phyloP scores from a whole-genome alignment of 2,329 filamentous ascomycete species.

The Chaetomiaceae sp. region DNA sequence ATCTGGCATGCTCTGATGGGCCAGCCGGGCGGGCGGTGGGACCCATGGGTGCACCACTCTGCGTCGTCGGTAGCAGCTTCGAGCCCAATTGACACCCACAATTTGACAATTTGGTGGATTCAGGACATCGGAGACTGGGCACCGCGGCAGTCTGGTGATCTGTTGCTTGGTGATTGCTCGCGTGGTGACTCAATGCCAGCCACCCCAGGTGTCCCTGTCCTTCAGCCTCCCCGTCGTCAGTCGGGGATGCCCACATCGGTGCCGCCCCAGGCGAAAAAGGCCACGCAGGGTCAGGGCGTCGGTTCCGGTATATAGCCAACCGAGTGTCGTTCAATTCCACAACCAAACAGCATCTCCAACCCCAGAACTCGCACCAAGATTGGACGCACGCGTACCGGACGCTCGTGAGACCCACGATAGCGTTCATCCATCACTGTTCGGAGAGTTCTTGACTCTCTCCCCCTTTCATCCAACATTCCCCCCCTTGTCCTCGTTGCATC shows the following conservation, averaged over 20 bases:
- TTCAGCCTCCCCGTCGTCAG: slow-evolving; percentile 6
- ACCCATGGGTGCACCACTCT: slow-evolving; percentile 3
- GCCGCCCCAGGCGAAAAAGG: slow-evolving; percentile 1
- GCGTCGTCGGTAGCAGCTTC: slow-evolving; percentile 1
- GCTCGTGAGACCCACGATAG: slow-evolving; percentile 16
- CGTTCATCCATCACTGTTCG: slow-evolving; percentile 3
- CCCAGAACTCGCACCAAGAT: slow-evolving; percentile 7
- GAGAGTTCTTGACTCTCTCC: slow-evolving; percentile 3
- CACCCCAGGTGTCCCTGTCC: slow-evolving; percentile 1
- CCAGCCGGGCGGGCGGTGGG: slow-evolving; percentile 8
- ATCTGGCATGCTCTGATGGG: slow-evolving; percentile 19
- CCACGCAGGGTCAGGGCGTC: not conserved
- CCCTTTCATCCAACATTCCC: no score
- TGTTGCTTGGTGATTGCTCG: slow-evolving; percentile 10
- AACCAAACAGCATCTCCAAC: slow-evolving; percentile 1
- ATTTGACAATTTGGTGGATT: slow-evolving; percentile 14
- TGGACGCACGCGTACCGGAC: slow-evolving; percentile 19
- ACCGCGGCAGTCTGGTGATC: slow-evolving; percentile 7
- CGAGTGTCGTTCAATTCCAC: slow-evolving; percentile 11
- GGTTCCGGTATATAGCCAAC: slow-evolving; percentile 12
- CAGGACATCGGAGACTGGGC: slow-evolving; percentile 1
- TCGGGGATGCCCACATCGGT: slow-evolving; percentile 4
- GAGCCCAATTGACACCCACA: slow-evolving; percentile 24
- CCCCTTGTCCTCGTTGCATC: not conserved
- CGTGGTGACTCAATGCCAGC: slow-evolving; percentile 21